Conservation (phyloP, 257 asterid genomes). For the Solanum tarijense region DNA sequence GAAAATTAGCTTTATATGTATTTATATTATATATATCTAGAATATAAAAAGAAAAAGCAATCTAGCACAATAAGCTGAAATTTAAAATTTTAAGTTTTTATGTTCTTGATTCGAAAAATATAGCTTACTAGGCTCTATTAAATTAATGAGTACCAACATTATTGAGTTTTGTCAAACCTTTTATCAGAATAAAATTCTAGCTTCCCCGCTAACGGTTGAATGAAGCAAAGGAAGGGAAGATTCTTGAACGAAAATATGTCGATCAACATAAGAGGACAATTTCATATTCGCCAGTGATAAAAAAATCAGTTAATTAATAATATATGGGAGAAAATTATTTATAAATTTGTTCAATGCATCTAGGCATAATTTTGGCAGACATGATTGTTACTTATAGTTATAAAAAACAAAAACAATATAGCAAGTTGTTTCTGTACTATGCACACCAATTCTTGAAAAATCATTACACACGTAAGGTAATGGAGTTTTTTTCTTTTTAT, state of each 20-base stretch:
- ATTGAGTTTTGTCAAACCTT: accelerated
- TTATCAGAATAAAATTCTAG: accelerated
- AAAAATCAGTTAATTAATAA: neutral
- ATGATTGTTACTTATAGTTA: neutral
- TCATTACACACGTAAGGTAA: neutral
- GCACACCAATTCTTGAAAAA: neutral
- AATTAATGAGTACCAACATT: too few relatives aligned
- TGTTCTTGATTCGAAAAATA: neutral
- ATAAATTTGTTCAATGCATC: neutral
- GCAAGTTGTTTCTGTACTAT: neutral
- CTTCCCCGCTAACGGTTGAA: neutral
- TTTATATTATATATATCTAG: neutral
- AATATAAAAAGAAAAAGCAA: neutral
- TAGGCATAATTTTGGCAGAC: neutral
- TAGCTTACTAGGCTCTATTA: neutral
- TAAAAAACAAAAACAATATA: neutral
- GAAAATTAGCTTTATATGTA: neutral
- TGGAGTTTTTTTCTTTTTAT: neutral
- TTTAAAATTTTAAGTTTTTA: neutral
- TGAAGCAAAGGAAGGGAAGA: neutral
- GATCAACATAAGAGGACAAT: neutral
- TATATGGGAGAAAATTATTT: neutral
- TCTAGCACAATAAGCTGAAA: neutral
- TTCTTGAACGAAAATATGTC: neutral
- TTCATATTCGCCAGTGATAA: neutral